A percentile compares a stretch with the other conserved stretches of the same genome.
Conservation (phyloP, 352 stramenopile genomes). For the Phytophthora rubi region DNA sequence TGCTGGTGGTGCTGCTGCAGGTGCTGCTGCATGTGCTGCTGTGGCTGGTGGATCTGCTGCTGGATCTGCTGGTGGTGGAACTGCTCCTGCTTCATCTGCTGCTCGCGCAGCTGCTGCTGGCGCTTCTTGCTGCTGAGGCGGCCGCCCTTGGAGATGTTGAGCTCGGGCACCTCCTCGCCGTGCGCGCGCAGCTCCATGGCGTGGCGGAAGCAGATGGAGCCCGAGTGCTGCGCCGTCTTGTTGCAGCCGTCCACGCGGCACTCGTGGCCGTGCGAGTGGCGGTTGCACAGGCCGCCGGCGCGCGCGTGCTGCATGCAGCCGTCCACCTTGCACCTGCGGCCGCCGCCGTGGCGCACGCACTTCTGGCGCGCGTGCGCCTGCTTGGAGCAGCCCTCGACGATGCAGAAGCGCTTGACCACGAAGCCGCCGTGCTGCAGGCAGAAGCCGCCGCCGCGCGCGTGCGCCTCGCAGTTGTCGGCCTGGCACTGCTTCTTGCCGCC, state of each 20-base stretch:
- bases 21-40: constrained; percentile 31
- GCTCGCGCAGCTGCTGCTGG: constrained; percentile 70
- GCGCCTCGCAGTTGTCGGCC: constrained; percentile 72
- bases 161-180: constrained; percentile 69
- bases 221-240: constrained; percentile 82
- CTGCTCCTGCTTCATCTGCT: constrained; percentile 78
- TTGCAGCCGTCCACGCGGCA: constrained; percentile 82
- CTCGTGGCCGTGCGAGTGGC: constrained; percentile 76
- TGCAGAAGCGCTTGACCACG: constrained; percentile 85
- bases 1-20: too few relatives aligned
- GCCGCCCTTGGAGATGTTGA: constrained; percentile 82
- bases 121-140: constrained; percentile 76
- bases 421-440: constrained; percentile 83
- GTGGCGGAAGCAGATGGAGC: constrained; percentile 79
- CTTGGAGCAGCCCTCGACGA: constrained; percentile 81
- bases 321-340: constrained; percentile 72
- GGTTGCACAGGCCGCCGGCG: constrained; percentile 73
- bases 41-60: constrained; percentile 60
- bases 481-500: constrained; percentile 85
- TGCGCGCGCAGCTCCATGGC: constrained; percentile 79
- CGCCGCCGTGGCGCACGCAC: constrained; percentile 78
- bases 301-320: constrained; percentile 80
- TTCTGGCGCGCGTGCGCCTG: constrained; percentile 80
- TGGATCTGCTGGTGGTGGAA: constrained; percentile 80
- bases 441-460: constrained; percentile 75